These are phyloP conservation scores for Neoconidiobolus thromboides DNA, from an alignment of 371 early-diverging fungal genomes.

Conservation along the genomic window DNA sequence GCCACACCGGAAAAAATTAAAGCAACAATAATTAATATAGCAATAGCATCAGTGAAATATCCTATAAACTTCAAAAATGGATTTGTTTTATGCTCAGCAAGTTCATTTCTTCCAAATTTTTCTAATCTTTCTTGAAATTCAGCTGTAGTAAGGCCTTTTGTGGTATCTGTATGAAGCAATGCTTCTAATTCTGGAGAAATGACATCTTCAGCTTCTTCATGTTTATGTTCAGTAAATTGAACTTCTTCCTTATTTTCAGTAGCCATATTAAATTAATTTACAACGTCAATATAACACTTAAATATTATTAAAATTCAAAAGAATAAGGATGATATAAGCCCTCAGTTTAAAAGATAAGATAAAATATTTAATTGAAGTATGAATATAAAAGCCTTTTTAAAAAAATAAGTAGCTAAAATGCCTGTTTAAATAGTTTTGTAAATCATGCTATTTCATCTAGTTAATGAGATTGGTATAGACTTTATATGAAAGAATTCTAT, in stretches of 20 bases:
- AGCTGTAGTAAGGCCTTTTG: slow-evolving; percentile 29
- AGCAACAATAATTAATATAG: slow-evolving; percentile 68
- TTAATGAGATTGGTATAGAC: no score
- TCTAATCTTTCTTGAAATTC: slow-evolving; percentile 37
- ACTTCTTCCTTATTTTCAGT: not conserved
- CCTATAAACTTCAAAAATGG: slow-evolving; percentile 70
- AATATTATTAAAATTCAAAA: no score
- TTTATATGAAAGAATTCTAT: no score
- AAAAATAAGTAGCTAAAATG: no score
- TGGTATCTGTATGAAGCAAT: slow-evolving; percentile 44
- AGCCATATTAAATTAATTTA: no score
- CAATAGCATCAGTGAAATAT: slow-evolving; percentile 78
- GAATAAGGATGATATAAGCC: no score
- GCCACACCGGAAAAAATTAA: slow-evolving; percentile 51
- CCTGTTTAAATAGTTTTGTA: no score
- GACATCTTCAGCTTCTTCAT: slow-evolving; percentile 42
- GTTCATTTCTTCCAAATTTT: slow-evolving; percentile 48
- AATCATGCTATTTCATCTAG: no score
- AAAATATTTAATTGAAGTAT: no score
- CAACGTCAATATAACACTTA: no score
- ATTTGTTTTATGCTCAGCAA: slow-evolving; percentile 63
- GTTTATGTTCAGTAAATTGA: slow-evolving; percentile 26
- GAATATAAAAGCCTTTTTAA: no score
- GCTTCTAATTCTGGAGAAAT: slow-evolving; percentile 47
- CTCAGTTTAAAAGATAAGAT: no score